phyloP scores from a whole-genome alignment of 2,329 filamentous ascomycete species.

The Capronia coronata region DNA sequence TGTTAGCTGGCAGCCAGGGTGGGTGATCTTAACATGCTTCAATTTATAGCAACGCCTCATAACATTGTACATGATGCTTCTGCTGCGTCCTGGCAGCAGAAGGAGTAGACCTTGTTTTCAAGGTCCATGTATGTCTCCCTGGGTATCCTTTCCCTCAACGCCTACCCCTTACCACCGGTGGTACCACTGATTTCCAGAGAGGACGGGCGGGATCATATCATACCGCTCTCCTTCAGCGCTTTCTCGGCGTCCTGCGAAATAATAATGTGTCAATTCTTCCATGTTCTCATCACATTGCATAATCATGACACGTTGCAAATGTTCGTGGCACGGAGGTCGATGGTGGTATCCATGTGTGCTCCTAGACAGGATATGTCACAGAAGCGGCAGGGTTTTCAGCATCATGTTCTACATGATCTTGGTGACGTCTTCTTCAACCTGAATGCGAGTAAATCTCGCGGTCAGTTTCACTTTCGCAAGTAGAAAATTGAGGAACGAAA shows the following conservation, averaged over 20 bases:
- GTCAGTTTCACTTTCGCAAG: constrained; percentile 22
- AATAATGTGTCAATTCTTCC: background rate
- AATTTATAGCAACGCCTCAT: constrained; percentile 14
- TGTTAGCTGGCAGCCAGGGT: constrained; percentile 10
- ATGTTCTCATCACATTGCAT: background rate
- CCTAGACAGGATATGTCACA: too few species aligned
- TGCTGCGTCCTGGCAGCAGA: constrained; percentile 5
- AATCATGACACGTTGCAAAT: background rate
- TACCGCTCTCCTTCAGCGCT: constrained; percentile 14
- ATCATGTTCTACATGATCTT: constrained; percentile 67
- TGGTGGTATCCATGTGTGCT: background rate
- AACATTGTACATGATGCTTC: constrained; percentile 11
- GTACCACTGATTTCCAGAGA: background rate
- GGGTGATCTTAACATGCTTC: constrained; percentile 10
- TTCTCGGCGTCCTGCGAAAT: constrained; percentile 19
- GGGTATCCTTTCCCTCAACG: constrained; percentile 19
- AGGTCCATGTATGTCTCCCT: constrained; percentile 20
- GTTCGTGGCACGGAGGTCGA: background rate
- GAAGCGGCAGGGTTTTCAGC: constrained; percentile 2
- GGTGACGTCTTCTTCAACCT: constrained; percentile 85
- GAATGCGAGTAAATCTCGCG: constrained; percentile 35
- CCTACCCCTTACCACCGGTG: constrained; percentile 6
- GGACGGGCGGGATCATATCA: constrained; percentile 1
- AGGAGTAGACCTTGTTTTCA: constrained; percentile 23
- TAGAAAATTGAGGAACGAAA: constrained; percentile 3